Base-by-base conservation (phyloP, 1,284 basidiomycete species). In the Puccinia coronata region DNA sequence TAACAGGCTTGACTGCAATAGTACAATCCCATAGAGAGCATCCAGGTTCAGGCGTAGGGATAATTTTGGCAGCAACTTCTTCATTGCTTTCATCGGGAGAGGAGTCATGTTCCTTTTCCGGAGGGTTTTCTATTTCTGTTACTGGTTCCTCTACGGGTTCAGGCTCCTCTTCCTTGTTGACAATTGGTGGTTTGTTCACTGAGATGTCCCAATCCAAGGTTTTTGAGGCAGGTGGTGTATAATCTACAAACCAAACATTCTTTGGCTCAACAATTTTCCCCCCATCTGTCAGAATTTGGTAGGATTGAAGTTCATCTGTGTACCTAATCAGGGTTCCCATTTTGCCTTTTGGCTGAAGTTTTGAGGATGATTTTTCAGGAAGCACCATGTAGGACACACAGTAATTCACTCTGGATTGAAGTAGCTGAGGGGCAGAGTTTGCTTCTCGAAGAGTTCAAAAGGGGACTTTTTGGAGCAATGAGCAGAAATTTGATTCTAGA, bases 401-500 rank as follows among this genome's bases (percentile, higher is more conserved):
- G 12, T 34, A n/a, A n/a, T 49, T 0, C 67, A 43, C 0, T 49
- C 31, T 18, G 67, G 67, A 16, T 70, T 2, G 43, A 70, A 70
- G 9, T 49, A 70, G 3, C 25, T 70, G 1, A 51, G 25, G 11
- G 43, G 67, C 5, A 70, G 12, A 47, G 49, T 31, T 14, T 18
- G 11, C 0, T 5, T 34, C 20, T 69, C 47, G 39, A 47, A 69
- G 1, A 69, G 25, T 16, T 69, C 65, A 47, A 47, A 69, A 4
- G 67, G 67, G 14, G 14, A 49, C 9, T 31, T 31, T 36, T 51
- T 70, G 0, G 16, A n/a, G 20, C 18, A 2, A 51, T 70, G 67
- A 14, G 67, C 16, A 4, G 67, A 47, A 51, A 70, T 70, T 51
- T 51, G 67, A 9, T 70, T 70, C n/a, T n/a, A 49, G 43, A 18